Evolutionary conservation across 805 yeast genomes (phyloP).

Genomic region (Kurtzmaniella cleridarum): DNA sequence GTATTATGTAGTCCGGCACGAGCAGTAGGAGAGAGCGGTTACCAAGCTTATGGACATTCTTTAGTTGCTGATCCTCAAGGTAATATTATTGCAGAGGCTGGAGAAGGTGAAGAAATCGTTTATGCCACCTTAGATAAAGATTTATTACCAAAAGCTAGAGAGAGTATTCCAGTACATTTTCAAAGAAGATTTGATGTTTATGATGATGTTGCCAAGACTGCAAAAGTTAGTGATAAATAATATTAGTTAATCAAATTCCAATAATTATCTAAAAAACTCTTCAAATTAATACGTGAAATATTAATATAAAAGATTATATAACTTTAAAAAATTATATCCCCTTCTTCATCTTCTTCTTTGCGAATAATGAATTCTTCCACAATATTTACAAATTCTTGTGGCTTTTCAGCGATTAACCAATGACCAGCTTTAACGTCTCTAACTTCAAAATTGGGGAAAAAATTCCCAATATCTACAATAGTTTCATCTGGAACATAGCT

Average conservation of each 20-base stretch:
- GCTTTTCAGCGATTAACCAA: conserved; percentile 88
- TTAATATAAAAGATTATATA: not conserved
- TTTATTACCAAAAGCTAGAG: conserved; percentile 35
- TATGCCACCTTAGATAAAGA: conserved; percentile 37
- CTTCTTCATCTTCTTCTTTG: conserved; percentile 28
- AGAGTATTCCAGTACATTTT: conserved; percentile 37
- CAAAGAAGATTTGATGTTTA: conserved; percentile 40
- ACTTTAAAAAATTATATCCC: not conserved
- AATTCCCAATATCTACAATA: conserved; percentile 63
- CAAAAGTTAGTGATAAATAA: conserved; percentile 2
- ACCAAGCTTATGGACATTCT: conserved; percentile 44
- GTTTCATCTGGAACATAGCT: conserved; percentile 79
- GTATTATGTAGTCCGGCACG: conserved; percentile 87
- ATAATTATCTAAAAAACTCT: not conserved
- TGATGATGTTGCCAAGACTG: conserved; percentile 23
- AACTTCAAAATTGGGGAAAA: conserved; percentile 73
- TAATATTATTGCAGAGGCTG: conserved; percentile 39
- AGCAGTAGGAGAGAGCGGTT: conserved; percentile 46
- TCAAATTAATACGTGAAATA: not conserved
- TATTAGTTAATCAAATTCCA: not conserved
- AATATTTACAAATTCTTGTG: conserved; percentile 61
- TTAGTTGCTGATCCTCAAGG: conserved; percentile 40
- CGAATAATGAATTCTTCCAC: conserved; percentile 59
- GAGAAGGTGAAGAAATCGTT: conserved; percentile 40
- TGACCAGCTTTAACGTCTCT: conserved; percentile 82